Evolutionary conservation across 2,329 filamentous ascomycete genomes (phyloP), one percentile per base, ranked within the genome.

Genomic region (Mycocentrospora acerina): DNA sequence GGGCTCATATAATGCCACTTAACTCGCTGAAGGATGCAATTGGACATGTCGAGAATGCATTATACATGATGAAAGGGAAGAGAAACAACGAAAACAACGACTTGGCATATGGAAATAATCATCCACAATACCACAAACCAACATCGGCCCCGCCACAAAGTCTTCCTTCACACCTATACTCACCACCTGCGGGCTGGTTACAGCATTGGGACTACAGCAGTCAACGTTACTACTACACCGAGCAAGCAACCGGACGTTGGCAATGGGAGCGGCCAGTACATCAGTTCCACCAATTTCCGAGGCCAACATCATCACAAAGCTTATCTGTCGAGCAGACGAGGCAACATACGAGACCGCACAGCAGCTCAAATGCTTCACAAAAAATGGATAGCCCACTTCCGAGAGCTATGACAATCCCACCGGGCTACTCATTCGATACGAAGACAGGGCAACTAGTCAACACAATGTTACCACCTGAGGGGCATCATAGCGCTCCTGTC

Each of bases 221-320:
- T 38, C 76, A 81, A 56, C 77, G 78, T 38, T 83, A 78, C 68
- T 85, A 79, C 66, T 86, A 82, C 56, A 72, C 79, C 42, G 80
- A 85, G 59, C 67, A 78, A 39, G 70, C 76, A 32, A 78, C 79
- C 4, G 79, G 80, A 13, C 75, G 73, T 37, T 76, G 78, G 1
- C 81, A 84, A 60, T 85, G 81, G 81, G 79, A 83, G 45, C 51
- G 49, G 16, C 52, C 54, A 15, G 19, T 27, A 4, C 17, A 35
- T 13, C 42, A 40, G 18, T 28, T 15, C 15, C 30, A 40, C 13
- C 37, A 36, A 24, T 24, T 24, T 11, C 41, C 41, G 4, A 18
- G 36, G 5, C 36, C 36, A 2, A 39, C 41, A 36, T 33, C 41
- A 4, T 40, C 41, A 2, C 27, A 40, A 14, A 26, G 19, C 6